Evolutionary conservation across 768 basidiomycete species (phyloP), one percentile per base, ranked within the genome.

Genomic region (Thelephora ganbajun): DNA sequence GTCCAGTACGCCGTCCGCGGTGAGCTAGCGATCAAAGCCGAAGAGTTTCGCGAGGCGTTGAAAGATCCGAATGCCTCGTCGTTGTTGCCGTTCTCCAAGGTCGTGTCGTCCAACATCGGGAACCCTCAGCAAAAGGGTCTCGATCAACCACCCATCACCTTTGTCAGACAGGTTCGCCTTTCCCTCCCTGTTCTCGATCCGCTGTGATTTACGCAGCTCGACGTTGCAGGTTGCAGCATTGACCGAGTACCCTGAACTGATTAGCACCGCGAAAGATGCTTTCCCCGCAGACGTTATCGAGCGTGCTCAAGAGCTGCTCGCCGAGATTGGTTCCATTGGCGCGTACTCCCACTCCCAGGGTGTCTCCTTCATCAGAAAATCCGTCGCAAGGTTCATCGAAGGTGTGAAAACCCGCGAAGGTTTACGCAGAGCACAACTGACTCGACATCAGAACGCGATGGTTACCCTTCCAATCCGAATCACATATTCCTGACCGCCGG

Each of bases 1-100:
- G 96, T 97, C 46, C 77, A 96, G 63, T 99, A 99, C 61, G 94
- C 94, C 48, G 94, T 99, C 23, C 87, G 94, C 47, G 94, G 96
- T 44, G 93, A 94, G 66, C 80, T 98, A 53, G 91, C 94, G 3
- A 87, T 97, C 69, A 88, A 85, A 62, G 90, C 94, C 0, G 92
- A 97, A 64, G 68, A 77, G 46, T 80, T 86, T 55, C 74, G 83
- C 48, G 80, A 81, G 45, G 64, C 71, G 55, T 76, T 98, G 59
- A 75, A 78, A 63, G 64, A 44, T 5, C 53, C 50, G 0, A 44
- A 71, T 48, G 66, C 67, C 19, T 60, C 69, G 49, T 66, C 75
- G 53, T 69, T 68, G 16, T 72, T 97, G 13, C 90, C 91, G 13
- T 99, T 98, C 65, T 74, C 79, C 61, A 76, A 78, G 56, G 73